Percentiles rank a stretch among this genome's conserved stretches.
phyloP scores from a whole-genome alignment of 2,329 filamentous ascomycete genomes.

The Fusarium sp. region DNA sequence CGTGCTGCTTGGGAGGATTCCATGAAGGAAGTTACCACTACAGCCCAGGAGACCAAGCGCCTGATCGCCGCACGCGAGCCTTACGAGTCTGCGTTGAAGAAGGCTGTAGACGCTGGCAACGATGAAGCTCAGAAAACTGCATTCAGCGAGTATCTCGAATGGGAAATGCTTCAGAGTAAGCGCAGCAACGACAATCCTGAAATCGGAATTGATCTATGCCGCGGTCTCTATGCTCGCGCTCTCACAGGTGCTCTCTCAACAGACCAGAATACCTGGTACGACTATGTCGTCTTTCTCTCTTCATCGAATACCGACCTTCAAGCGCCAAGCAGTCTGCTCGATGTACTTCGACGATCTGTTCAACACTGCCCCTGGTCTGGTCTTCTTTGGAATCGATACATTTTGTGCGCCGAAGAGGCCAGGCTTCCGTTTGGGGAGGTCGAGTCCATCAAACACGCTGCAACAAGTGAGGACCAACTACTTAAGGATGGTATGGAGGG shows the following conservation, averaged over 20 bases:
- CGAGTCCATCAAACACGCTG: constrained; percentile 91
- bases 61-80: constrained; percentile 74
- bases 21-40: constrained; percentile 78
- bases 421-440: constrained; percentile 83
- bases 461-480: constrained; percentile 87
- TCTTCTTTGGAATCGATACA: constrained; percentile 89
- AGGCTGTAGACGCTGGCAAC: constrained; percentile 71
- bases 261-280: constrained; percentile 84
- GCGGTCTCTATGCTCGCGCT: constrained; percentile 84
- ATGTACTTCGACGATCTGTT: constrained; percentile 85
- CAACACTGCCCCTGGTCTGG: constrained; percentile 96
- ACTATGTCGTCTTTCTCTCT: constrained; percentile 83
- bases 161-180: constrained; percentile 79
- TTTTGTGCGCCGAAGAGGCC: constrained; percentile 86
- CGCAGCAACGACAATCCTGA: constrained; percentile 63
- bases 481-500: constrained; percentile 90
- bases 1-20: constrained; percentile 79
- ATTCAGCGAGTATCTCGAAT: constrained; percentile 82
- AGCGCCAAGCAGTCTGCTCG: constrained; percentile 67
- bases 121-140: constrained; percentile 66
- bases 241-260: constrained; percentile 78
- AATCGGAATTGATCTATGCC: constrained; percentile 66
- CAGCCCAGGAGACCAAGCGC: constrained; percentile 75
- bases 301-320: constrained; percentile 59
- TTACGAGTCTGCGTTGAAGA: constrained; percentile 76